Percentiles rank a stretch among this genome's conserved stretches.
Conservation (phyloP, 805 yeast genomes). For the Saccharomyces paradoxus region DNA sequence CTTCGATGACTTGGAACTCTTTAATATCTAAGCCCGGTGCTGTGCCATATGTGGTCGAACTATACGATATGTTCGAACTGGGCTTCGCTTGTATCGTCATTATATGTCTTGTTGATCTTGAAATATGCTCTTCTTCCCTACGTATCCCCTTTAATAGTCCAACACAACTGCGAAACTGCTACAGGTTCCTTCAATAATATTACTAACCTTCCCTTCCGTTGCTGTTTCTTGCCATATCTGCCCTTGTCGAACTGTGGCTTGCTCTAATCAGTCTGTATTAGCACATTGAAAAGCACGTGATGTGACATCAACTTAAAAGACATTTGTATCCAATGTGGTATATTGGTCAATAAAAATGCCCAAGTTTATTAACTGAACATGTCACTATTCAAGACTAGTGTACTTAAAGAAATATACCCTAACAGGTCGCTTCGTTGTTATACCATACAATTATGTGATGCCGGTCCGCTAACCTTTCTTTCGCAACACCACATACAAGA, state of each 20-base stretch:
- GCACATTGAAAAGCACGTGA: background rate
- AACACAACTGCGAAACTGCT: no score
- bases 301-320: background rate
- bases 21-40: slow-evolving; percentile 16
- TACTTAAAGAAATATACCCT: background rate
- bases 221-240: background rate
- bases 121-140: background rate
- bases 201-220: background rate
- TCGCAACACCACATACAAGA: background rate
- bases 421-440: background rate
- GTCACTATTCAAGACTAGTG: background rate
- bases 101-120: background rate
- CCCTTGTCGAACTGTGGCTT: background rate
- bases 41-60: slow-evolving; percentile 12
- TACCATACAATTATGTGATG: background rate
- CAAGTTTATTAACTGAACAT: background rate
- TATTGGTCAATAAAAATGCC: background rate
- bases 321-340: background rate
- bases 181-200: background rate
- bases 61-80: background rate
- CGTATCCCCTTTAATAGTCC: background rate
- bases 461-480: background rate
- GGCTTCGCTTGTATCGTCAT: background rate
- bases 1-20: slow-evolving; percentile 25
- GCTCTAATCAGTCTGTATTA: background rate